Conservation (phyloP, 176 grass and related monocot species). For the Paspalum notatum region DNA sequence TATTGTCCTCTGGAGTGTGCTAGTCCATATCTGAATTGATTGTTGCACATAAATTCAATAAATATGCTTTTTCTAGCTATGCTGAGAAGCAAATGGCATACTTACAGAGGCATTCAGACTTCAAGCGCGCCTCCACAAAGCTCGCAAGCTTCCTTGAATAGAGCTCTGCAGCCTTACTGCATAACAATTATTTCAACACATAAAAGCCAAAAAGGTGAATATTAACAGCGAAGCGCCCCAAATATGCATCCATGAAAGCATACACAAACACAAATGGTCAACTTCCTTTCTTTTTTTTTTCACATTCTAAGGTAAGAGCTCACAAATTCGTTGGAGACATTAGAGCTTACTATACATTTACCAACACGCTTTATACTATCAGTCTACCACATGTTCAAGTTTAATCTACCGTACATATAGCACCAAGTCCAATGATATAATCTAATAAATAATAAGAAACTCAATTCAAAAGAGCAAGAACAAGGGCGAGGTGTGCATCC, state of each 20-base stretch:
- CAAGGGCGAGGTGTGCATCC: not conserved
- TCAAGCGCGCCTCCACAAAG: slow-evolving; percentile 95
- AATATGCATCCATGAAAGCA: not conserved
- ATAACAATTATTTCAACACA: slow-evolving; percentile 41
- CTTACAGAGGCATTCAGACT: slow-evolving; percentile 90
- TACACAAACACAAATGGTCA: not conserved
- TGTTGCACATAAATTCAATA: slow-evolving; percentile 25
- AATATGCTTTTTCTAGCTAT: slow-evolving; percentile 17
- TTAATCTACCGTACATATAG: not conserved
- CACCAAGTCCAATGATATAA: not conserved
- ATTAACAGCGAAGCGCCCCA: not conserved
- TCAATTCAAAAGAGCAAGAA: slow-evolving; percentile 26
- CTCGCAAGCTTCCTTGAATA: slow-evolving; percentile 94
- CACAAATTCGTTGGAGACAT: slow-evolving; percentile 5
- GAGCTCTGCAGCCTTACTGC: slow-evolving; percentile 75
- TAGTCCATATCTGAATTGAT: slow-evolving; percentile 92
- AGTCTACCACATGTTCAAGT: not conserved
- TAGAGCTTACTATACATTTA: slow-evolving; percentile 16
- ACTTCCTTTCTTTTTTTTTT: not conserved
- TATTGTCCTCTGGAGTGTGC: slow-evolving; percentile 97
- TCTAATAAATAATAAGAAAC: not conserved
- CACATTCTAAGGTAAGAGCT: not conserved
- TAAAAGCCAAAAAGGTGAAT: slow-evolving; percentile 10
- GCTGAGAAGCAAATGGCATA: slow-evolving; percentile 34
- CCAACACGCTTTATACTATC: not conserved